Conservation (phyloP, 2,329 filamentous ascomycete genomes). For the Arthrocladium fulminans region DNA sequence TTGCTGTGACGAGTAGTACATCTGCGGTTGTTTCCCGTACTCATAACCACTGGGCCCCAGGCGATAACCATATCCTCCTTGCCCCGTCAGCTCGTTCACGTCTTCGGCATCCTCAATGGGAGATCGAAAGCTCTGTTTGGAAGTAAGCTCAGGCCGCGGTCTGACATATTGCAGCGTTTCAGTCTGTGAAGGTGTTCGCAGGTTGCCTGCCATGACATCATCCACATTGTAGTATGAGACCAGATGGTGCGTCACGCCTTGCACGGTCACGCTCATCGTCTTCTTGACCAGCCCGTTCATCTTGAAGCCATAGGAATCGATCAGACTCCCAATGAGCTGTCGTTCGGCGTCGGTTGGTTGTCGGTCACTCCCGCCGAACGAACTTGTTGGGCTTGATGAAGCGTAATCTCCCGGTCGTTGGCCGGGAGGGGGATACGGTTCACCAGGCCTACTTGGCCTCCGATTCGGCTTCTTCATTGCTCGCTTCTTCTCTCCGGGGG, state of each 20-base stretch:
- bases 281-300: conserved; percentile 78
- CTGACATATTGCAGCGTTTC: conserved; percentile 42
- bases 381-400: conserved; percentile 6
- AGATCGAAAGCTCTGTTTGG: conserved; percentile 57
- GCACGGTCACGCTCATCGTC: conserved; percentile 71
- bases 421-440: conserved; percentile 40
- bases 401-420: neutral
- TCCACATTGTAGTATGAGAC: conserved; percentile 82
- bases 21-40: conserved; percentile 6
- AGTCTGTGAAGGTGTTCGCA: conserved; percentile 52
- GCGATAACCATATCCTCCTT: conserved; percentile 34
- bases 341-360: conserved; percentile 43
- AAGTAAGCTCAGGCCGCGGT: conserved; percentile 51
- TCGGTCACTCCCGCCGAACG: conserved; percentile 22
- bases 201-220: conserved; percentile 58
- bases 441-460: conserved; percentile 43
- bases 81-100: conserved; percentile 33
- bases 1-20: conserved; percentile 17
- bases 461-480: conserved; percentile 61
- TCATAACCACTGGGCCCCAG: conserved; percentile 24
- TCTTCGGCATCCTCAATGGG: conserved; percentile 54
- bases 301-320: conserved; percentile 88
- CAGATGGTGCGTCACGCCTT: conserved; percentile 70
- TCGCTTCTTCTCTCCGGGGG: conserved; percentile 75
- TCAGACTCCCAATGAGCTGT: conserved; percentile 66